Evolutionary conservation across 2,329 filamentous ascomycete species (phyloP).

Genomic region (Plenodomus biglobosus): DNA sequence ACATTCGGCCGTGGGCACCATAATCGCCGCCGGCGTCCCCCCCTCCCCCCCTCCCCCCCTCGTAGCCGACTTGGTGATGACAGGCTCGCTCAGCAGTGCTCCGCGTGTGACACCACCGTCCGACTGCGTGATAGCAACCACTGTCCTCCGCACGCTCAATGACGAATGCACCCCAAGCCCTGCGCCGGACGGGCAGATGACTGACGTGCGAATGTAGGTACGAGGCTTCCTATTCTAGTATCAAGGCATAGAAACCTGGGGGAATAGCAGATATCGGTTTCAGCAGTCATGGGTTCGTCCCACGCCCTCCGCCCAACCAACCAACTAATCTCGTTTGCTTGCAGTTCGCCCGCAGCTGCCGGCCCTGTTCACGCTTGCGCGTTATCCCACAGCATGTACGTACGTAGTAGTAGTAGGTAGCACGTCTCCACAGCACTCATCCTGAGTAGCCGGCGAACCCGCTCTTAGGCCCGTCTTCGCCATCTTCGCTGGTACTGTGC

Average conservation of each 20-base stretch:
- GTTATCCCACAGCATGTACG: conserved; percentile 1
- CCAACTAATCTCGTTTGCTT: conserved; percentile 2
- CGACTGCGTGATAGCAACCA: conserved; percentile 15
- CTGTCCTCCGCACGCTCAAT: conserved; percentile 16
- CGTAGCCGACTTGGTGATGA: background rate
- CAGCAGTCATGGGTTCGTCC: conserved; percentile 33
- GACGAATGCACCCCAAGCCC: conserved; percentile 27
- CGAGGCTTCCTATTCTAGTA: conserved; percentile 26
- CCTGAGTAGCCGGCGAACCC: conserved; percentile 12
- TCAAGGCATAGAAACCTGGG: conserved; percentile 17
- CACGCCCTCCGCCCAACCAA: conserved; percentile 10
- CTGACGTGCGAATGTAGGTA: conserved; percentile 36
- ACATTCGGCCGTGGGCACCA: background rate
- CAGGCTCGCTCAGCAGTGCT: background rate
- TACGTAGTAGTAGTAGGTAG: no score
- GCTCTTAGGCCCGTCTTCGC: conserved; percentile 13
- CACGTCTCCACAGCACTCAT: no score
- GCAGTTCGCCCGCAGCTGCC: conserved; percentile 2
- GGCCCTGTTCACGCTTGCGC: conserved; percentile 7
- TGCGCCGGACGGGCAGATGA: conserved; percentile 39
- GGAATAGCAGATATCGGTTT: conserved; percentile 28
- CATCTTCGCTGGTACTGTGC: conserved; percentile 19
- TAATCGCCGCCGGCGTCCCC: no score
- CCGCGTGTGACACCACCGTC: conserved; percentile 17
- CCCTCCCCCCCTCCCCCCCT: no score